Base-by-base conservation (phyloP, 257 asterid genomes). In the Fraxinus pennsylvanica region DNA sequence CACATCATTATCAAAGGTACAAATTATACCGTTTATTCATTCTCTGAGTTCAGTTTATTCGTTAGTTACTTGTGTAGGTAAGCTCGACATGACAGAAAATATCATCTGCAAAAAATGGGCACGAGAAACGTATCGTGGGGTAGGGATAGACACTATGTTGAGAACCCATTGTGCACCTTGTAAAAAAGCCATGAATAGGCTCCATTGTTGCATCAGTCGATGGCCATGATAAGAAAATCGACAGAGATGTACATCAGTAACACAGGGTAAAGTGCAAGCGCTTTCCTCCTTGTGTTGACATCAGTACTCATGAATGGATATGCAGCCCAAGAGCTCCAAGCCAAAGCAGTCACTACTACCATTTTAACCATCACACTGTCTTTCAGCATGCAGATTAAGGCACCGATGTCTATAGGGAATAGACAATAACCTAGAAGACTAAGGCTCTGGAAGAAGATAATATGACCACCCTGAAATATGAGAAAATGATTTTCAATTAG, bases 251-350 rank as follows among this genome's bases (percentile, higher is more conserved):
- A 96, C 98, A 96, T 92, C 68, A 93, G 98, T 29, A 90, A 81
- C 75, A 96, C 97, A 6, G 99, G 99, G 76, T 96, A 96, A 9
- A 96, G 85, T 14, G 98, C 98, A 29, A 96, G 96, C 78, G 99
- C 97, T 86, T 93, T 96, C 84, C 99, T 91, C 77, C 86, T 82
- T 0, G 97, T 96, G 79, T 90, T 89, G 25, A 93, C 97, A 22
- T 96, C 97, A 4, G 91, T 91, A 76, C 98, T 96, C 92, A 93
- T 96, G 92, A 96, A 93, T 13, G 99, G 99, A 81, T 96, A 96
- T 69, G 99, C 99, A 22, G 98, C 99, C 99, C 98, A 96, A 19
- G 97, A 93, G 86, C 98, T 96, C 99, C 97, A 96, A 9, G 96
- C 94, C 77, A 96, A 74, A 38, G 99, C 88, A 33, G 85, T 89